Base-by-base conservation (phyloP, 257 asterid species). In the Fraxinus anomala region DNA sequence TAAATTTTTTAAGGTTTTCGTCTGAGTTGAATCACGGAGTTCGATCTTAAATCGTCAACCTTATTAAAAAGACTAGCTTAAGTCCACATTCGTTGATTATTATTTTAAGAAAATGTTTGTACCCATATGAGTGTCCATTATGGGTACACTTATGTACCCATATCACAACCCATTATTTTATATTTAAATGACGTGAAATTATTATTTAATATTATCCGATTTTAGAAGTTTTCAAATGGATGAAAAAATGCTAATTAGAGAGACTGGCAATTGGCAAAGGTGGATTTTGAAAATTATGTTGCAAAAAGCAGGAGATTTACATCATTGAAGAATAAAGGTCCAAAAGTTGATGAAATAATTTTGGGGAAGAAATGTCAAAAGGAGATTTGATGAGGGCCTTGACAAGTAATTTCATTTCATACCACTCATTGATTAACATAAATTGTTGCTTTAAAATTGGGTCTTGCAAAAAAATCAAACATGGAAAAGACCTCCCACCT, bases 401-500 rank as follows among this genome's bases (percentile, higher is more conserved):
- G 79, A 77, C 81, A 73, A 68, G 26, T 54, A 54, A 66, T 72
- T 80, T 23, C 51, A 26, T 26, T 56, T 70, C 37, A 77, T 37
- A 59, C 17, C 73, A 70, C 36, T 70, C 71, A 73, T 70, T 75
- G 68, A 79, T 79, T 72, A 75, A 63, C 68, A 75, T 34, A 65
- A 59, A 54, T 5, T n/a, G 24, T 74, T 77, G 79, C 84, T 84
- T 80, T 78, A 66, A 33, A 77, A 74, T 73, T 28, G 63, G 37
- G 66, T 34, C 66, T 54, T 77, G 70, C 68, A 34, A 73, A 44
- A 74, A 77, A 80, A 7, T 34, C 65, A 76, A 39, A 65, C 16
- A 14, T 47, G 33, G 54, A 51, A 73, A 44, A 61, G 76, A 81
- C 77, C 49, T 31, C 54, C 79, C 86, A 87, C 85, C 81, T 75